Percentiles rank a stretch among this genome's conserved stretches.
Evolutionary conservation across 2,329 filamentous ascomycete genomes (phyloP).

Genomic region (Paraphoma chrysanthemicola): DNA sequence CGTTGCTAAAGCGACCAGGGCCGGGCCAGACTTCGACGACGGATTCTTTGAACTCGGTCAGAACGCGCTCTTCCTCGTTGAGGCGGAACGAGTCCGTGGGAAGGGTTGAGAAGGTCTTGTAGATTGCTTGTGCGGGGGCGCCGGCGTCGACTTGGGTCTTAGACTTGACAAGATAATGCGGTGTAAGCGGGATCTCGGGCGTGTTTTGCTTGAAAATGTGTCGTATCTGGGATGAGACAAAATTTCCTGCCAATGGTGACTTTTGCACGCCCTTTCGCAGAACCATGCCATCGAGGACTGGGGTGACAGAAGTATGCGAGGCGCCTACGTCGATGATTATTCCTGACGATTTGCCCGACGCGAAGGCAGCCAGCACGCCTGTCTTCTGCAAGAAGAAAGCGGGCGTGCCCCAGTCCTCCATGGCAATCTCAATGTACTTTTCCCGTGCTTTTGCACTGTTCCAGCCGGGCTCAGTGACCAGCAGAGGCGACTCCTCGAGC

Average conservation of each 20-base stretch:
- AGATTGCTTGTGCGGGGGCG: slow-evolving; percentile 76
- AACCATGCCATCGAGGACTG: slow-evolving; percentile 93
- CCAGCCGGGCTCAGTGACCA: slow-evolving; percentile 95
- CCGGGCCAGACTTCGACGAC: slow-evolving; percentile 94
- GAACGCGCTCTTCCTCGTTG: slow-evolving; percentile 88
- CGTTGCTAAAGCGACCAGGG: slow-evolving; percentile 68
- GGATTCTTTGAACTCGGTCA: slow-evolving; percentile 97
- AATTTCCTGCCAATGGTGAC: slow-evolving; percentile 86
- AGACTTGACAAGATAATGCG: slow-evolving; percentile 85
- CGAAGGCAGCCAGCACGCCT: slow-evolving; percentile 89
- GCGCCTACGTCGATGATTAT: slow-evolving; percentile 93
- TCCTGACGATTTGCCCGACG: slow-evolving; percentile 89
- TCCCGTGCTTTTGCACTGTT: slow-evolving; percentile 87
- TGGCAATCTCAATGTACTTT: slow-evolving; percentile 93
- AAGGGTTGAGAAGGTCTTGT: slow-evolving; percentile 70
- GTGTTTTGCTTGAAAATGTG: slow-evolving; percentile 72
- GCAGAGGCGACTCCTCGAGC: slow-evolving; percentile 84
- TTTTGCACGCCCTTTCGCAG: slow-evolving; percentile 86
- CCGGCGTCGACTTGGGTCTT: slow-evolving; percentile 91
- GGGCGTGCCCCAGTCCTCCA: slow-evolving; percentile 95
- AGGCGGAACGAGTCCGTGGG: slow-evolving; percentile 75
- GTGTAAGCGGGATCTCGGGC: slow-evolving; percentile 77
- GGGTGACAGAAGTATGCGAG: slow-evolving; percentile 85
- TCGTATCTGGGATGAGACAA: slow-evolving; percentile 87
- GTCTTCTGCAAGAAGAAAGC: slow-evolving; percentile 93